Evolutionary conservation across 331 rosid genomes (phyloP).

Genomic region (Quercus tomentella): DNA sequence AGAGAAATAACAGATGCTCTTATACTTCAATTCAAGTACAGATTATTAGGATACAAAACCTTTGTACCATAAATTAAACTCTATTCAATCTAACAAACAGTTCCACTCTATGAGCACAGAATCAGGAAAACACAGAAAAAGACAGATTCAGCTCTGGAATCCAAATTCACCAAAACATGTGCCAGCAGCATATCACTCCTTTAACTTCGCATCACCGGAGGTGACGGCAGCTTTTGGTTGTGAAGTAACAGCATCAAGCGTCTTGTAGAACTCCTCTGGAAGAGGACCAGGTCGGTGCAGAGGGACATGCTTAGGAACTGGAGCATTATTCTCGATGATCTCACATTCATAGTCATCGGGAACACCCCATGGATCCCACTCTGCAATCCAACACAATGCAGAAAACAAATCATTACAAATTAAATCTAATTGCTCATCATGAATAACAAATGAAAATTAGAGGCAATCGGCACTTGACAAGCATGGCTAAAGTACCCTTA

Average conservation of each 20-base stretch:
- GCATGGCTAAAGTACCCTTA: neutral
- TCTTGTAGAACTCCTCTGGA: conserved; percentile 60
- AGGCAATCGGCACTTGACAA: neutral
- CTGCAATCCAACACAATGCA: conserved; percentile 44
- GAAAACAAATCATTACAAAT: neutral
- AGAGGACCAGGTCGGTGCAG: conserved; percentile 81
- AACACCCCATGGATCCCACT: conserved; percentile 93
- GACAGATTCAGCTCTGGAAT: conserved; percentile 15
- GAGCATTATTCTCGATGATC: conserved; percentile 82
- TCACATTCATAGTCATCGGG: conserved; percentile 86
- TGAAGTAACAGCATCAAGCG: conserved; percentile 38
- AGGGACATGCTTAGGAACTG: conserved; percentile 84
- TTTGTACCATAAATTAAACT: neutral
- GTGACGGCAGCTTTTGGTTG: conserved; percentile 23
- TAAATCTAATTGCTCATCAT: neutral
- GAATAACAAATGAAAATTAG: neutral
- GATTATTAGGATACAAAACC: neutral
- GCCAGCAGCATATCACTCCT: conserved; percentile 28
- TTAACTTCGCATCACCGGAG: conserved; percentile 41
- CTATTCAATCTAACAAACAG: neutral
- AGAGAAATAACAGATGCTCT: neutral
- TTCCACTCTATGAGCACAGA: neutral
- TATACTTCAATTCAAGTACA: neutral
- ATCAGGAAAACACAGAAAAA: conserved; percentile 4
- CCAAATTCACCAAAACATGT: conserved; percentile 15